Conservation (phyloP, 306 rosid genomes). For the Dicorynia guianensis region DNA sequence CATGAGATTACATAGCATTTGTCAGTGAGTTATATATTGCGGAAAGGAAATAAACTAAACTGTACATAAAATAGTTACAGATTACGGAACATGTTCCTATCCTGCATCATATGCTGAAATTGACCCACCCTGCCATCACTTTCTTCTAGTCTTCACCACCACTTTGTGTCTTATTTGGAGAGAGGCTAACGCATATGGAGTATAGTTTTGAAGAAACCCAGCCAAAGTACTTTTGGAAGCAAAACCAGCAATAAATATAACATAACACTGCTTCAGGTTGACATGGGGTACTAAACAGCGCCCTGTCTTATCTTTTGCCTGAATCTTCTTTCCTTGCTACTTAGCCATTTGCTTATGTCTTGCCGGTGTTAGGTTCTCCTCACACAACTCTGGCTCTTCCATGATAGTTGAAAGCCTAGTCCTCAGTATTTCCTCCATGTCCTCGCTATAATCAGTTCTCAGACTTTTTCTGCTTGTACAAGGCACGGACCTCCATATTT, state of each 20-base stretch:
- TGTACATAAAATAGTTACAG: slow-evolving; percentile 42
- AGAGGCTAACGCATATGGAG: slow-evolving; percentile 4
- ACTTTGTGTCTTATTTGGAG: background rate
- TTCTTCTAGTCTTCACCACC: slow-evolving; percentile 24
- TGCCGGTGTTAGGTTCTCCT: slow-evolving; percentile 54
- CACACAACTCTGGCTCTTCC: slow-evolving; percentile 73
- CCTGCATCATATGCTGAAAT: slow-evolving; percentile 32
- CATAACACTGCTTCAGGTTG: slow-evolving; percentile 62
- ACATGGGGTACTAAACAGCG: slow-evolving; percentile 56
- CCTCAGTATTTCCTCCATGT: slow-evolving; percentile 71
- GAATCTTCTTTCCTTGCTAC: slow-evolving; percentile 57
- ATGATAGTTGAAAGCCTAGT: slow-evolving; percentile 73
- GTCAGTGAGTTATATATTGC: slow-evolving; percentile 21
- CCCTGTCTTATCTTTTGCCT: slow-evolving; percentile 45
- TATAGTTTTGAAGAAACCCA: slow-evolving; percentile 61
- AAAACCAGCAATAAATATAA: slow-evolving; percentile 56
- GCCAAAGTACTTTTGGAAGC: slow-evolving; percentile 63
- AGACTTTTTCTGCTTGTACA: slow-evolving; percentile 59
- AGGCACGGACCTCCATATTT: slow-evolving; percentile 66
- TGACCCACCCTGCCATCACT: slow-evolving; percentile 33
- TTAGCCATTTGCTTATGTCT: slow-evolving; percentile 49
- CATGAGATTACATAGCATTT: slow-evolving; percentile 28
- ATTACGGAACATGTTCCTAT: slow-evolving; percentile 29
- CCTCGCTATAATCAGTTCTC: slow-evolving; percentile 60
- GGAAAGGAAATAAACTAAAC: slow-evolving; percentile 29